Percentiles rank a stretch among this genome's conserved stretches.
Conservation (phyloP, 768 basidiomycete genomes). For the Tephrocybe sp. region DNA sequence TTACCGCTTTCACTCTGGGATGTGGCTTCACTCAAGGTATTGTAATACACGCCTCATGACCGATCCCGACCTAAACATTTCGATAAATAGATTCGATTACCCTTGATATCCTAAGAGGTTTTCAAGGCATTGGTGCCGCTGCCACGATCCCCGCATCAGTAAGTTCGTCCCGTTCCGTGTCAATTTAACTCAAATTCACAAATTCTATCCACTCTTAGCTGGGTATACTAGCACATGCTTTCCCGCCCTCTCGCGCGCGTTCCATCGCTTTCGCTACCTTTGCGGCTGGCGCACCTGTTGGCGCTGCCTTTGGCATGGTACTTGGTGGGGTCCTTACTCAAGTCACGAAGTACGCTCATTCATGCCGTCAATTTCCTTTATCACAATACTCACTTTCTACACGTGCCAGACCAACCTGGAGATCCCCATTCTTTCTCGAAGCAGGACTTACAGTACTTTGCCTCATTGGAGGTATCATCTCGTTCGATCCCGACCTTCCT, state of each 20-base stretch:
- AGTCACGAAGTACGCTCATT: slow-evolving; percentile 33
- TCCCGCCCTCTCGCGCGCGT: slow-evolving; percentile 63
- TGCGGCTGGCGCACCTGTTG: slow-evolving; percentile 81
- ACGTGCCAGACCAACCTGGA: slow-evolving; percentile 53
- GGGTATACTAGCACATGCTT: slow-evolving; percentile 79
- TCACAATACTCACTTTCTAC: background rate
- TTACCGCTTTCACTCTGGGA: slow-evolving; percentile 57
- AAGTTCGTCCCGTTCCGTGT: slow-evolving; percentile 17
- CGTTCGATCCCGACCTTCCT: slow-evolving; percentile 58
- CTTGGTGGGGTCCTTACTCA: slow-evolving; percentile 75
- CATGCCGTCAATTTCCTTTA: background rate
- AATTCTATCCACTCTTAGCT: slow-evolving; percentile 37
- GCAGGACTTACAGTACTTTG: slow-evolving; percentile 55
- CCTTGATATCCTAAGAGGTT: slow-evolving; percentile 68
- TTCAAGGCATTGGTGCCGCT: slow-evolving; percentile 80
- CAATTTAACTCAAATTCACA: background rate
- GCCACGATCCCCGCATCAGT: slow-evolving; percentile 75
- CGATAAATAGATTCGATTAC: slow-evolving; percentile 47
- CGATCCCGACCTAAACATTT: background rate
- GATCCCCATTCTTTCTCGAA: slow-evolving; percentile 57
- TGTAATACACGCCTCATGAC: background rate
- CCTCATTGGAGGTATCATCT: slow-evolving; percentile 49
- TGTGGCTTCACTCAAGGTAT: slow-evolving; percentile 62
- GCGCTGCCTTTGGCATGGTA: slow-evolving; percentile 65
- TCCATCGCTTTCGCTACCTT: slow-evolving; percentile 82